phyloP scores from a whole-genome alignment of 352 stramenopile genomes.

The Pythium sukuiense region DNA sequence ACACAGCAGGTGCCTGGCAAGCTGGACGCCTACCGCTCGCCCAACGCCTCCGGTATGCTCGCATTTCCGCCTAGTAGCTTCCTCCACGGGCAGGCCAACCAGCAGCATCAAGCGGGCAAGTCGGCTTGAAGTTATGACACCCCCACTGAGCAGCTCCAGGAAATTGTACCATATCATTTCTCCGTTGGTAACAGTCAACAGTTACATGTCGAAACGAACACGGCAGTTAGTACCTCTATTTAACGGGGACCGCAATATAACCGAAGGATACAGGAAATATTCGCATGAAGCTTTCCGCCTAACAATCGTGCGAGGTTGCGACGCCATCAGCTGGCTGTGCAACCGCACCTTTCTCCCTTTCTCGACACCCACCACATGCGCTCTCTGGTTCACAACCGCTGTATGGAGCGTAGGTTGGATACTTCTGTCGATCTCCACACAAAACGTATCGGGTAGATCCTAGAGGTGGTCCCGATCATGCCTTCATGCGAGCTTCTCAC shows the following conservation, averaged over 20 bases:
- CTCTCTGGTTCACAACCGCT: background rate
- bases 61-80: conserved; percentile 52
- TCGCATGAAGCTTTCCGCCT: conserved; percentile 6
- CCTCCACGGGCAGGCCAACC: conserved; percentile 34
- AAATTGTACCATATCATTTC: conserved; percentile 33
- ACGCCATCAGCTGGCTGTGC: conserved; percentile 16
- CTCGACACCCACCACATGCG: background rate
- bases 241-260: conserved; percentile 21
- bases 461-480: background rate
- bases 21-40: conserved; percentile 57
- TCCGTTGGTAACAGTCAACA: conserved; percentile 12
- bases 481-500: background rate
- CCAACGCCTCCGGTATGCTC: conserved; percentile 34
- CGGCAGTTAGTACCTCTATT: conserved; percentile 30
- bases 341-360: conserved; percentile 3
- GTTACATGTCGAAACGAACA: conserved; percentile 20
- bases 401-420: background rate
- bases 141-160: background rate
- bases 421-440: background rate
- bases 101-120: conserved; percentile 44
- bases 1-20: conserved; percentile 60
- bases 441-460: background rate
- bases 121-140: conserved; percentile 38
- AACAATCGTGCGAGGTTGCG: conserved; percentile 15
- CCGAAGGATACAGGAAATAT: conserved; percentile 13